Evolutionary conservation across 192 early-diverging fungal species (phyloP).

Genomic region (Funneliformis geosporum): DNA sequence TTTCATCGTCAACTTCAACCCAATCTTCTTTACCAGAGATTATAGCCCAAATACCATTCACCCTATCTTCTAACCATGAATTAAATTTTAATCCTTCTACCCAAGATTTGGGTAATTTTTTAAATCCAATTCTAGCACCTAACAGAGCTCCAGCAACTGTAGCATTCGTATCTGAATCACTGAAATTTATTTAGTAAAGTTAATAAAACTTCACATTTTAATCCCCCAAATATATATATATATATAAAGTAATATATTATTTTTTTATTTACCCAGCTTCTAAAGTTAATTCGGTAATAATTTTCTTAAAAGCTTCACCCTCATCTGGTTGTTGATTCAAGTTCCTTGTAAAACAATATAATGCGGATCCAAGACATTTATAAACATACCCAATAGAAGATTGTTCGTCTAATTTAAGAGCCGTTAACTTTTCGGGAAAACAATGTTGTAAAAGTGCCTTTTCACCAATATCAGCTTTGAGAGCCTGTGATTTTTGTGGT

Average conservation of each 20-base stretch:
- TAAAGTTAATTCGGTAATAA: constrained; percentile 50
- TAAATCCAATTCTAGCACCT: constrained; percentile 48
- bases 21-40: not conserved
- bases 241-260: not conserved
- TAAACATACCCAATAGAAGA: constrained; percentile 53
- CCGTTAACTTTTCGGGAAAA: constrained; percentile 37
- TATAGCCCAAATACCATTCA: constrained; percentile 32
- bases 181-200: constrained; percentile 37
- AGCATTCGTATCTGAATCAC: constrained; percentile 61
- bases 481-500: not conserved
- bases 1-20: not conserved
- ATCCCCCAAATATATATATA: not conserved
- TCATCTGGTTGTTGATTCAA: constrained; percentile 29
- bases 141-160: constrained; percentile 55
- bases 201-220: not conserved
- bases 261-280: constrained; percentile 49
- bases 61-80: constrained; percentile 36
- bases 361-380: constrained; percentile 51
- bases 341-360: constrained; percentile 40
- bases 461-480: constrained; percentile 36
- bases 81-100: constrained; percentile 42
- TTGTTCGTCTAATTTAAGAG: constrained; percentile 45
- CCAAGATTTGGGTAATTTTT: constrained; percentile 52
- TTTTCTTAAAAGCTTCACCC: constrained; percentile 41
- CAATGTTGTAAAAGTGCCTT: constrained; percentile 32